Percentiles rank a stretch among this genome's conserved stretches.
Conservation (phyloP, 805 yeast genomes). For the Metschnikowia noctiluminum region DNA sequence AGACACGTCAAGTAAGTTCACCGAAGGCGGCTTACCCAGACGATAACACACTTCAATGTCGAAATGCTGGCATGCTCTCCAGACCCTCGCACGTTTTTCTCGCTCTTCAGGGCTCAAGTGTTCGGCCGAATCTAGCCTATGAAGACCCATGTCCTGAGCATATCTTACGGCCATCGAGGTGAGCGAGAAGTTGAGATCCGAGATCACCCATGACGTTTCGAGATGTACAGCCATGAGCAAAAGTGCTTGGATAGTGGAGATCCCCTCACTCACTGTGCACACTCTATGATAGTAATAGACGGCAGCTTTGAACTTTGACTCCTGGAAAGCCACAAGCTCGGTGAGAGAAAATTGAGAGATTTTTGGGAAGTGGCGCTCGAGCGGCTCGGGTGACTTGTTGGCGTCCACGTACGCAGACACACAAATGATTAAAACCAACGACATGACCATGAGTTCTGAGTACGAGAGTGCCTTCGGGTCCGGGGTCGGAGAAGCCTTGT, state of each 20-base stretch:
- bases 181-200: conserved; percentile 41
- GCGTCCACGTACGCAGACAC: conserved; percentile 22
- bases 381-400: neutral
- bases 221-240: conserved; percentile 40
- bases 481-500: conserved; percentile 6
- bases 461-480: conserved; percentile 20
- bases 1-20: conserved; percentile 36
- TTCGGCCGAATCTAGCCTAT: conserved; percentile 43
- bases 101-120: conserved; percentile 37
- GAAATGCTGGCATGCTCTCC: conserved; percentile 47
- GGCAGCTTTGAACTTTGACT: conserved; percentile 11
- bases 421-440: conserved; percentile 25
- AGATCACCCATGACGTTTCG: conserved; percentile 31
- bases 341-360: conserved; percentile 1
- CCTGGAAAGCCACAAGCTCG: conserved; percentile 15
- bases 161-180: conserved; percentile 47
- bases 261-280: conserved; percentile 48
- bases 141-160: conserved; percentile 58
- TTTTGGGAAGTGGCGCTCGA: neutral
- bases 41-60: conserved; percentile 46
- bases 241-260: conserved; percentile 49
- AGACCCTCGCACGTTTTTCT: conserved; percentile 37
- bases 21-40: conserved; percentile 48
- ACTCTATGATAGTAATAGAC: conserved; percentile 49
- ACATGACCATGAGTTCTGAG: conserved; percentile 36